Conservation (phyloP, 805 yeast genomes). For the Pichia rugopelliculosa region DNA sequence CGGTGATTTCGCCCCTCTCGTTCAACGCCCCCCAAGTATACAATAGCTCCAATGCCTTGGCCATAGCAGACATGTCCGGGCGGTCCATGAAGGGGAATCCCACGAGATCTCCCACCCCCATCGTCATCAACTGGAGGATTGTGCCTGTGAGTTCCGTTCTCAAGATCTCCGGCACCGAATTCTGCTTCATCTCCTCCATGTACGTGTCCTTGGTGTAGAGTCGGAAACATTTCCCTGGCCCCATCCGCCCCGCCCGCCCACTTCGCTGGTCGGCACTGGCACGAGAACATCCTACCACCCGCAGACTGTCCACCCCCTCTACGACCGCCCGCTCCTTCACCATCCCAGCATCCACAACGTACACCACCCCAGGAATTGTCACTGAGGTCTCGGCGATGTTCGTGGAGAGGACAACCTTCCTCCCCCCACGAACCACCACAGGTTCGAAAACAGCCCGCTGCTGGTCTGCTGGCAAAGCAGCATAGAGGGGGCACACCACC, state of each 20-base stretch:
- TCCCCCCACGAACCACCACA: constrained; percentile 71
- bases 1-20: constrained; percentile 69
- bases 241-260: constrained; percentile 97
- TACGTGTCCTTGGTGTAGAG: constrained; percentile 81
- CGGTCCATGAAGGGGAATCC: constrained; percentile 88
- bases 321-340: constrained; percentile 87
- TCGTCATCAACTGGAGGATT: constrained; percentile 65
- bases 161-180: constrained; percentile 88
- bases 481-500: constrained; percentile 80
- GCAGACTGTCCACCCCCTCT: constrained; percentile 81
- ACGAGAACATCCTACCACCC: constrained; percentile 81
- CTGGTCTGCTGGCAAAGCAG: constrained; percentile 79
- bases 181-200: constrained; percentile 64
- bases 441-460: constrained; percentile 81
- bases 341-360: constrained; percentile 91
- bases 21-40: constrained; percentile 84
- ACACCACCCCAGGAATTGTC: constrained; percentile 93
- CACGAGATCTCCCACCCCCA: constrained; percentile 78
- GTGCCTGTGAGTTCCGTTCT: constrained; percentile 75
- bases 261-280: constrained; percentile 97
- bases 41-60: constrained; percentile 71
- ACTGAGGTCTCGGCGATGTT: constrained; percentile 96
- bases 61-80: constrained; percentile 67
- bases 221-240: constrained; percentile 92
- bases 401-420: constrained; percentile 91